Percentiles rank a stretch among this genome's conserved stretches.
Conservation (phyloP, 2,329 filamentous ascomycete species). For the Fonsecaea pedrosoi region DNA sequence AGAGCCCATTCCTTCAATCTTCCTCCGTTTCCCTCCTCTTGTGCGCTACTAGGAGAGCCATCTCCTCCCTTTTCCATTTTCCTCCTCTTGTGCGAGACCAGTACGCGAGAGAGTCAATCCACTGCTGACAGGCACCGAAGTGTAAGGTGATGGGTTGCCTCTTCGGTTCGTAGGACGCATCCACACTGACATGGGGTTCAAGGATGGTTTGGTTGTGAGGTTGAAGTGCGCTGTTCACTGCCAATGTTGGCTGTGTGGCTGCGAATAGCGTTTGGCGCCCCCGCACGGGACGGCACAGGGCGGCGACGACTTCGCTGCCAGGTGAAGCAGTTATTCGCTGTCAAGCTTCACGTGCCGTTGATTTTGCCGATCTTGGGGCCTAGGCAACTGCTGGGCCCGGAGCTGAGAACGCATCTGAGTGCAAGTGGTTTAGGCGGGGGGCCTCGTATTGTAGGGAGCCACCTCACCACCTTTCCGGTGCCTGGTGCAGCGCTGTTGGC, state of each 20-base stretch:
- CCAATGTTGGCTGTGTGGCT: neutral
- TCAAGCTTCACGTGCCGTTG: slow-evolving; percentile 8
- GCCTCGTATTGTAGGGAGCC: neutral
- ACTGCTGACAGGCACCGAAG: neutral
- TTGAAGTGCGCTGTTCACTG: neutral
- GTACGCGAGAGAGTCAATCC: neutral
- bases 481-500: no score
- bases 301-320: neutral
- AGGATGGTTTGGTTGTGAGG: neutral
- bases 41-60: neutral
- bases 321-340: neutral
- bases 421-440: neutral
- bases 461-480: no score
- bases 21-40: neutral
- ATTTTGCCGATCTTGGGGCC: neutral
- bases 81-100: neutral
- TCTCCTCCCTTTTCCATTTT: neutral
- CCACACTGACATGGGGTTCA: neutral
- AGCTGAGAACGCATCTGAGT: neutral
- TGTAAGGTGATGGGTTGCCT: slow-evolving; percentile 9
- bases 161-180: slow-evolving; percentile 1
- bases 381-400: neutral
- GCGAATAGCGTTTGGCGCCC: slow-evolving; percentile 4
- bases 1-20: neutral
- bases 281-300: slow-evolving; percentile 7